These are phyloP conservation scores for Vigna reflexopilosa DNA, from an alignment of 306 rosid genomes.

Conservation along the genomic window DNA sequence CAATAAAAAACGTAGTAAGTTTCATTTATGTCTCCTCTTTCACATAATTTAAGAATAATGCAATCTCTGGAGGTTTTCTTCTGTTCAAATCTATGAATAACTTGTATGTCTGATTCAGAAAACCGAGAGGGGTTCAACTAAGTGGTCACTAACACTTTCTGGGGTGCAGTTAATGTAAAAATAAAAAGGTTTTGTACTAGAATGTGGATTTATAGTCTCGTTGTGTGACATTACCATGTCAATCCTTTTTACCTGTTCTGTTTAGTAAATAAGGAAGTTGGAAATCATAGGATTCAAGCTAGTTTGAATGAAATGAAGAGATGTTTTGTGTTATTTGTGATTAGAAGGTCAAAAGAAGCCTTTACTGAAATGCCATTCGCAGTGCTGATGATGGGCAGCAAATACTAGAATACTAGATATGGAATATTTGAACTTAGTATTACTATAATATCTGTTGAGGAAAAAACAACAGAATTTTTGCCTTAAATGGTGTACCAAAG, in stretches of 20 bases:
- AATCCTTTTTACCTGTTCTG: background rate
- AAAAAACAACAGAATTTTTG: background rate
- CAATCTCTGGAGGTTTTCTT: constrained; percentile 32
- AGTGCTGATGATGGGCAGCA: background rate
- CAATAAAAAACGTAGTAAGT: constrained; percentile 75
- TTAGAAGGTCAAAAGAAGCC: constrained; percentile 1
- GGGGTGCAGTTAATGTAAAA: constrained; percentile 18
- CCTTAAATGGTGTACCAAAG: constrained; percentile 4
- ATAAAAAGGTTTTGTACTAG: background rate
- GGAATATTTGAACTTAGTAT: background rate
- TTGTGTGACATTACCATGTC: background rate
- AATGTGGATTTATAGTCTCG: constrained; percentile 8
- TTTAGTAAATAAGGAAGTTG: constrained; percentile 11
- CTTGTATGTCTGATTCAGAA: constrained; percentile 24
- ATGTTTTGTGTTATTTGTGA: constrained; percentile 8
- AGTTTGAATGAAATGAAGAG: constrained; percentile 3
- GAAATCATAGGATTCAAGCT: constrained; percentile 1
- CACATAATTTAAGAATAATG: constrained; percentile 35
- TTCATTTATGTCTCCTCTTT: constrained; percentile 39
- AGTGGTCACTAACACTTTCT: constrained; percentile 10
- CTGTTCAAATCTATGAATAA: constrained; percentile 7
- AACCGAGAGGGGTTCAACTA: background rate
- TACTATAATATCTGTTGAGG: background rate
- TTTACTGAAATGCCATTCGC: background rate
- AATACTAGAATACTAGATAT: constrained; percentile 20